These are phyloP conservation scores for Aspergillus cejpii DNA, from an alignment of 2,329 filamentous ascomycete genomes.

Conservation along the genomic window DNA sequence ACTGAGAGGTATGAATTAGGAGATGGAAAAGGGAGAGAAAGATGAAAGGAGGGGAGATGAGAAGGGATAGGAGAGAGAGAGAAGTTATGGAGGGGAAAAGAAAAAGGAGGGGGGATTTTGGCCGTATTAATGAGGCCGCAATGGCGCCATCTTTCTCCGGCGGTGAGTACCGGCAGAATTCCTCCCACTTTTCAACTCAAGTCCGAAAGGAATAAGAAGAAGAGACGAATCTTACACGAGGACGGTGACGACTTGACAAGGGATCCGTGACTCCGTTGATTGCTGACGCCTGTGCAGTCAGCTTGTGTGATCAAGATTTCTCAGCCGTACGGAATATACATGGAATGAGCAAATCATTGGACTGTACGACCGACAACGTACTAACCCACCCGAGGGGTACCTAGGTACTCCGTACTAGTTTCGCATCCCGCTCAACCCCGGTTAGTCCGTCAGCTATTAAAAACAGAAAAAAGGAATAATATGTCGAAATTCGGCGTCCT, in stretches of 20 bases:
- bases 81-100: neutral
- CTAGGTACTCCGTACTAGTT: no score
- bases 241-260: no score
- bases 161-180: conserved; percentile 24
- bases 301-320: no score
- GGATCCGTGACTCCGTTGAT: no score
- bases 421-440: no score
- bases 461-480: conserved; percentile 1
- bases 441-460: no score
- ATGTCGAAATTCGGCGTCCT: conserved; percentile 95
- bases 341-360: no score
- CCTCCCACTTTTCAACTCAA: neutral
- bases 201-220: neutral
- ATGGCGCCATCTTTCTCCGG: conserved; percentile 27
- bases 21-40: conserved; percentile 16
- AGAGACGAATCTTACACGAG: no score
- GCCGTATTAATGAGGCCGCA: conserved; percentile 17
- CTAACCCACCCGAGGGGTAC: no score
- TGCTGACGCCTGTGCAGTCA: no score
- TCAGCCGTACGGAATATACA: no score
- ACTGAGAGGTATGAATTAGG: conserved; percentile 19
- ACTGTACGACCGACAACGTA: no score
- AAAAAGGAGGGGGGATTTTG: conserved; percentile 8
- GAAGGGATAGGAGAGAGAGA: neutral
- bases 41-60: conserved; percentile 5